Percentiles rank a stretch among this genome's conserved stretches.
Conservation (phyloP, 345 rosid species). For the Citrus inodora region DNA sequence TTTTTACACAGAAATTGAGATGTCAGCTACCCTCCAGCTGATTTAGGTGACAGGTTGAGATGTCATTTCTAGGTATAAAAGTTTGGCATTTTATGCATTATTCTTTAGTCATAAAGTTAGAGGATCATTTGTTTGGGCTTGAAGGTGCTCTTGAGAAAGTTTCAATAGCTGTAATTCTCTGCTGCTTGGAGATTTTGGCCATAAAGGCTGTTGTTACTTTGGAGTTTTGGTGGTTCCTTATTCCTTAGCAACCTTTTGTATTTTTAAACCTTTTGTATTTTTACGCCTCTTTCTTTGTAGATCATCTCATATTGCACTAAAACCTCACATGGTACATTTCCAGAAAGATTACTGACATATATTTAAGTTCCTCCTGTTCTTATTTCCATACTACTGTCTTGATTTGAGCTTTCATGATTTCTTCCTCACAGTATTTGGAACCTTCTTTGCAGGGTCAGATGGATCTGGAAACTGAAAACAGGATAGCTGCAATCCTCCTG, state of each 20-base stretch:
- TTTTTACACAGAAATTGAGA: background rate
- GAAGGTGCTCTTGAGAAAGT: background rate
- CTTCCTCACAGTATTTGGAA: background rate
- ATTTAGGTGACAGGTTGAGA: background rate
- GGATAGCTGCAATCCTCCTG: constrained; percentile 79
- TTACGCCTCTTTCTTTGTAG: background rate
- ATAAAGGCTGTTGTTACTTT: background rate
- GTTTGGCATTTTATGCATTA: too few relatives aligned
- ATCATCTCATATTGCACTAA: background rate
- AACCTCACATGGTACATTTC: background rate
- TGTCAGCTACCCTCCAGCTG: background rate
- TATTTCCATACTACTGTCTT: background rate
- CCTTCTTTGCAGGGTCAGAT: constrained; percentile 31
- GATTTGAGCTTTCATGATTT: background rate
- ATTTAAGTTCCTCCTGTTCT: background rate
- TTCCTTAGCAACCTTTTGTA: background rate
- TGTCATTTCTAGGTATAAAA: background rate
- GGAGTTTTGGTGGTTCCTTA: background rate
- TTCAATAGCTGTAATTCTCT: too few relatives aligned
- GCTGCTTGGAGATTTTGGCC: background rate
- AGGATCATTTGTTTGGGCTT: background rate
- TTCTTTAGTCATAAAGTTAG: background rate
- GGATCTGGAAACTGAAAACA: constrained; percentile 92
- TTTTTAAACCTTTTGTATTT: background rate
- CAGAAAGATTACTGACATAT: background rate